phyloP scores from a whole-genome alignment of 495 filamentous ascomycete genomes.

The Clavariopsis aquatica region DNA sequence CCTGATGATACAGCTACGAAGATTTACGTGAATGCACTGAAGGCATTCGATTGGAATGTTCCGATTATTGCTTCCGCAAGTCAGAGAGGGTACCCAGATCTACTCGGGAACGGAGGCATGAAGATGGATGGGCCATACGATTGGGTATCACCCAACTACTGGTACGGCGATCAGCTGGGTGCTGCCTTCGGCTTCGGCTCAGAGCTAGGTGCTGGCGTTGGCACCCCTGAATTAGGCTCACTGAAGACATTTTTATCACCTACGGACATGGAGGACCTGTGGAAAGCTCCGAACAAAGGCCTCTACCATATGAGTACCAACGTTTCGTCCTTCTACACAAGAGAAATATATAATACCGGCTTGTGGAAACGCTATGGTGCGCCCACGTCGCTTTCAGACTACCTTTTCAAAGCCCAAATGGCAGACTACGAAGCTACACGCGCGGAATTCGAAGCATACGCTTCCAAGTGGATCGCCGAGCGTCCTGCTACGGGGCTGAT shows the following conservation, averaged over 20 bases:
- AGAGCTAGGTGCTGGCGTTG: constrained; percentile 62
- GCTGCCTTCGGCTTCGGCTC: constrained; percentile 65
- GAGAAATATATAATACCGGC: constrained; percentile 58
- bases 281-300: constrained; percentile 55
- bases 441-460: constrained; percentile 61
- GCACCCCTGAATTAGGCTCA: constrained; percentile 59
- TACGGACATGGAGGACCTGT: constrained; percentile 55
- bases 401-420: constrained; percentile 48
- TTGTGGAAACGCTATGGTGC: constrained; percentile 55
- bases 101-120: constrained; percentile 59
- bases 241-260: constrained; percentile 57
- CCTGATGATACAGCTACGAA: constrained; percentile 58
- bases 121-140: constrained; percentile 71
- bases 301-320: constrained; percentile 62
- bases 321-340: constrained; percentile 55
- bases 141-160: constrained; percentile 67
- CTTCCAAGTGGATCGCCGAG: constrained; percentile 50
- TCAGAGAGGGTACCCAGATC: constrained; percentile 54
- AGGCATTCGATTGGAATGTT: constrained; percentile 55
- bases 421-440: constrained; percentile 65
- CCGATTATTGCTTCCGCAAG: constrained; percentile 62
- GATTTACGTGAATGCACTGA: constrained; percentile 54
- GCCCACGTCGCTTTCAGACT: constrained; percentile 56
- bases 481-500: constrained; percentile 61
- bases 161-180: constrained; percentile 55